Percentiles rank a stretch among this genome's conserved stretches.
These are phyloP conservation scores for Mycena floridula DNA, from an alignment of 768 basidiomycete species.

Conservation along the genomic window DNA sequence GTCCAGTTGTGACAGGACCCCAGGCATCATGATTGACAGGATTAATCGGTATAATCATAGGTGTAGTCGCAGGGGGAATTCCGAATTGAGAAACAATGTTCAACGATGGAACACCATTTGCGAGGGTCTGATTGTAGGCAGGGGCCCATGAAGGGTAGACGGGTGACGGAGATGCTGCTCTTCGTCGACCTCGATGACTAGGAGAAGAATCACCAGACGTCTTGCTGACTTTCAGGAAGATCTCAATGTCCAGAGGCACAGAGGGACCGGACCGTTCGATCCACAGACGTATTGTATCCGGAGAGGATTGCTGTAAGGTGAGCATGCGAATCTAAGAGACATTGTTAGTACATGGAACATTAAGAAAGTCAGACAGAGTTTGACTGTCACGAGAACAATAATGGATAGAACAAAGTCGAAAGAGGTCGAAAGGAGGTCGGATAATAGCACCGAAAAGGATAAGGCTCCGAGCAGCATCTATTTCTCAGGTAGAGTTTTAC, in stretches of 20 bases:
- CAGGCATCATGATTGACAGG: slow-evolving; percentile 30
- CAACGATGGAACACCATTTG: slow-evolving; percentile 34
- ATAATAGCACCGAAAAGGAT: background rate
- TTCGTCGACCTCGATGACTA: slow-evolving; percentile 12
- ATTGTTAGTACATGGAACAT: background rate
- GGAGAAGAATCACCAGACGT: slow-evolving; percentile 14
- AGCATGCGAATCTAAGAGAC: slow-evolving; percentile 59
- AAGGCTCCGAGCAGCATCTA: background rate
- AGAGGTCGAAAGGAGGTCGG: background rate
- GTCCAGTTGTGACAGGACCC: slow-evolving; percentile 22
- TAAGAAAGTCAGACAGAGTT: background rate
- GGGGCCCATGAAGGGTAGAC: slow-evolving; percentile 12
- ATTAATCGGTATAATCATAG: slow-evolving; percentile 39
- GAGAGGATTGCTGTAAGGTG: slow-evolving; percentile 62
- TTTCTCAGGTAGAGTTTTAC: background rate
- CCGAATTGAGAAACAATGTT: too few species aligned
- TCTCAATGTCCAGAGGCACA: slow-evolving; percentile 75
- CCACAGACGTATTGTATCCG: slow-evolving; percentile 80
- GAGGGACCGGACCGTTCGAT: slow-evolving; percentile 69
- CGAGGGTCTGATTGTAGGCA: background rate
- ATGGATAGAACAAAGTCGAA: background rate
- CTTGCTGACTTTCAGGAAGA: slow-evolving; percentile 49
- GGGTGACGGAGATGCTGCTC: slow-evolving; percentile 24
- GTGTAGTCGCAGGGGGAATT: slow-evolving; percentile 31
- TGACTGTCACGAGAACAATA: background rate